Evolutionary conservation across 2,329 filamentous ascomycete species (phyloP), one percentile per base, ranked within the genome.

Genomic region (Fusarium metavorans): DNA sequence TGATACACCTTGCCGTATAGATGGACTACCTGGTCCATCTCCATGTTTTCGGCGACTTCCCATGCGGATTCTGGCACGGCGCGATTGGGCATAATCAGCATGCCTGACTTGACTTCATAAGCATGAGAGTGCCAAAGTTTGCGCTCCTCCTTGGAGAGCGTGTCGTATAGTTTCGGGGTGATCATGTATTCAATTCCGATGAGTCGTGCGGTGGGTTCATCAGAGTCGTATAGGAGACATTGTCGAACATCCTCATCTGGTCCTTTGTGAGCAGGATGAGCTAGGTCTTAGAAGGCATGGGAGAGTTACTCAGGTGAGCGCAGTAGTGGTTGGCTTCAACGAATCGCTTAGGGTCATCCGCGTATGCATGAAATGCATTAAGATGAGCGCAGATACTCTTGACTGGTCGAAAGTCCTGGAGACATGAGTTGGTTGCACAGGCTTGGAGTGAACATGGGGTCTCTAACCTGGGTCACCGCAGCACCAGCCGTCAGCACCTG

Each of bases 111-210:
- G 50, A 95, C 93, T 80, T 95, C 93, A 81, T 92, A 94, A 37
- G 88, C 87, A 71, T 91, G 89, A n/a, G 90, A 92, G 83, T 97
- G 94, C 94, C 94, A 97, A 2, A 95, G 87, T 59, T 88, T 89
- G 41, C 93, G 90, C 83, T 97, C 95, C 23, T 92, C 88, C 0
- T 83, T 54, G 1, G 90, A 87, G 0, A 97, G 89, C 0, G 88
- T 90, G 41, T 89, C 86, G 84, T 92, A 97, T 0, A 97, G 84
- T 5, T 86, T 85, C 0, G 91, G 89, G 0, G 92, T 92, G 77
- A 97, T 91, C 94, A 97, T 95, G 85, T 97, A 97, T 82, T 97
- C 95, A 77, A 97, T 88, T 10, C 94, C 95, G 71, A 97, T 94
- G 20, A 97, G 88, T 0, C 92, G 89, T 0, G 94, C 94, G 30